These are phyloP conservation scores for Fusarium algeriense DNA, from an alignment of 2,329 filamentous ascomycete species.

Conservation along the genomic window DNA sequence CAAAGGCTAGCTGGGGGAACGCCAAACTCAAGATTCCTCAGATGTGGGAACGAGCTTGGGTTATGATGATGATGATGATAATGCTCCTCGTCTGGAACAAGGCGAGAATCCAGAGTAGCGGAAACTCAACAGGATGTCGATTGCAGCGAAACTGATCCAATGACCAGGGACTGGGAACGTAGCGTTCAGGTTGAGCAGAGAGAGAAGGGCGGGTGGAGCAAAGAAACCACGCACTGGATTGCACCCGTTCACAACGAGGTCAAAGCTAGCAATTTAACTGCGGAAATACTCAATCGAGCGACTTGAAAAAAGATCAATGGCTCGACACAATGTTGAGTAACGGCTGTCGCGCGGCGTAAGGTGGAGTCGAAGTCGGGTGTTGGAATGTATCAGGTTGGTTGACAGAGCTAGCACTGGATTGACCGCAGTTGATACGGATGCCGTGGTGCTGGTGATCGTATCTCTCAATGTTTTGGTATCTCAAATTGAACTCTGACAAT, in stretches of 20 bases:
- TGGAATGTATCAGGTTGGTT: constrained; percentile 35
- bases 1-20: constrained; percentile 24
- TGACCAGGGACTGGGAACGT: constrained; percentile 47
- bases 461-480: constrained; percentile 2
- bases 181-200: constrained; percentile 32
- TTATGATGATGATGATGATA: constrained; percentile 30
- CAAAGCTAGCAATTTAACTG: constrained; percentile 44
- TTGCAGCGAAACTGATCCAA: constrained; percentile 46
- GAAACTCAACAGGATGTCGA: constrained; percentile 45
- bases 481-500: constrained; percentile 1
- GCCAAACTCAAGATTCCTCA: constrained; percentile 32
- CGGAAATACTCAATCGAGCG: constrained; percentile 27
- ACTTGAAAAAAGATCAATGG: constrained; percentile 20
- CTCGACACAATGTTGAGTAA: constrained; percentile 41
- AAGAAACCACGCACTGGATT: constrained; percentile 53
- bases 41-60: constrained; percentile 30
- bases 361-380: constrained; percentile 30
- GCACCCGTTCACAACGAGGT: constrained; percentile 45
- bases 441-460: background rate
- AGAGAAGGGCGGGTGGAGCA: constrained; percentile 42
- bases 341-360: constrained; percentile 38
- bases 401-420: constrained; percentile 18
- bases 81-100: constrained; percentile 29
- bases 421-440: background rate
- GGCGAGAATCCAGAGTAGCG: constrained; percentile 40